These are phyloP conservation scores for Penicillium paradoxum DNA, from an alignment of 495 filamentous ascomycete genomes.

Conservation along the genomic window DNA sequence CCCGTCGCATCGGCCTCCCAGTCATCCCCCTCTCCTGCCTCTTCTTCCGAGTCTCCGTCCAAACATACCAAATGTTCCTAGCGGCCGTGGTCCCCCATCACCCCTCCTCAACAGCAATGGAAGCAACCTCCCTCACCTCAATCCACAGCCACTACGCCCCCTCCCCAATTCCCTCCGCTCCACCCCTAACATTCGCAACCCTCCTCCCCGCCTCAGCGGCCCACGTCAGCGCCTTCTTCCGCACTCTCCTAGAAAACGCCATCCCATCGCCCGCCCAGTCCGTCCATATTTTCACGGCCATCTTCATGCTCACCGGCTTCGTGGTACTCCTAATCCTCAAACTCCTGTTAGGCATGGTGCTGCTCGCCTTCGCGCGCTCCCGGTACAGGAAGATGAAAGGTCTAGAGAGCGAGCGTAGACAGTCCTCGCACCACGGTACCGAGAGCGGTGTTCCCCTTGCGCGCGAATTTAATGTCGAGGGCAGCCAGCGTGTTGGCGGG, in stretches of 20 bases:
- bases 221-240: slow-evolving; percentile 34
- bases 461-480: slow-evolving; percentile 56
- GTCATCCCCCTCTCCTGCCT: slow-evolving; percentile 90
- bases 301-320: slow-evolving; percentile 73
- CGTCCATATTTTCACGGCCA: slow-evolving; percentile 55
- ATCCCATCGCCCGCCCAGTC: slow-evolving; percentile 44
- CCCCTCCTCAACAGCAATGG: slow-evolving; percentile 63
- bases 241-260: slow-evolving; percentile 37
- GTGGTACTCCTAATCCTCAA: slow-evolving; percentile 74
- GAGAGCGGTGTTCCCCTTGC: slow-evolving; percentile 13
- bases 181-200: slow-evolving; percentile 35
- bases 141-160: slow-evolving; percentile 49
- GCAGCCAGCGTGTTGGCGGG: slow-evolving; percentile 68
- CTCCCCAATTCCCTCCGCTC: slow-evolving; percentile 24
- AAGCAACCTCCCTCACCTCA: slow-evolving; percentile 58
- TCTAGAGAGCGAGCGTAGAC: slow-evolving; percentile 49
- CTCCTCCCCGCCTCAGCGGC: slow-evolving; percentile 34
- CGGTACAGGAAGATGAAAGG: slow-evolving; percentile 77
- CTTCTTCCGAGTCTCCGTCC: slow-evolving; percentile 89
- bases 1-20: slow-evolving; percentile 82
- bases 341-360: slow-evolving; percentile 74
- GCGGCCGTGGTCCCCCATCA: slow-evolving; percentile 75
- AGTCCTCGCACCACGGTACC: slow-evolving; percentile 1
- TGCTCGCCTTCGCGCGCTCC: slow-evolving; percentile 67
- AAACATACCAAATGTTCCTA: slow-evolving; percentile 98